Conservation (phyloP, 371 early-diverging fungal species). For the Rhizomucor miehei region DNA sequence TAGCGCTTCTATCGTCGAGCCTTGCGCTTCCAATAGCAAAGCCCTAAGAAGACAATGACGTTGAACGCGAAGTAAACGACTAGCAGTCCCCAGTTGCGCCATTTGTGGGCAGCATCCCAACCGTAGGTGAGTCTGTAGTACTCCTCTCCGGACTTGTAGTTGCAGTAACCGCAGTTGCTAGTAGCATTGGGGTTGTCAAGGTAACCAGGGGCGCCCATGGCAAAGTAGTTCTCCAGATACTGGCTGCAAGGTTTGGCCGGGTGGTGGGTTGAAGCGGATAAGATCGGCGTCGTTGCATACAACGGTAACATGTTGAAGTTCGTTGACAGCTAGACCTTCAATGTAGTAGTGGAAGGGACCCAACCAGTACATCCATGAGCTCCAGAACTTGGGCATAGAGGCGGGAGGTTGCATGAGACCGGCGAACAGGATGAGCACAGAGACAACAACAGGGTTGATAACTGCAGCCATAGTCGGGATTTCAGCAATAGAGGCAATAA, state of each 20-base stretch:
- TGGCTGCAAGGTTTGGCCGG: constrained; percentile 55
- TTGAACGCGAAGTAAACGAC: constrained; percentile 51
- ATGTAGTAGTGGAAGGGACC: constrained; percentile 66
- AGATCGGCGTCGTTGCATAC: constrained; percentile 46
- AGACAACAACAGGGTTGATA: constrained; percentile 59
- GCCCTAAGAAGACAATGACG: constrained; percentile 29
- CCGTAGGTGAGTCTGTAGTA: constrained; percentile 38
- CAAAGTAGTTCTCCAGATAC: constrained; percentile 46
- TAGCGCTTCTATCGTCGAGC: constrained; percentile 16
- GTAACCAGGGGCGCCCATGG: constrained; percentile 48
- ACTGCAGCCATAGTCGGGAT: constrained; percentile 52
- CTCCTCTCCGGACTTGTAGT: constrained; percentile 49
- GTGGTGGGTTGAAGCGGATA: constrained; percentile 46
- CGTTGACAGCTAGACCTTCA: constrained; percentile 64
- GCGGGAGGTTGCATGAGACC: constrained; percentile 59
- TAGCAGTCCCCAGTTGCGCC: constrained; percentile 66
- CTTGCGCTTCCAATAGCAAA: constrained; percentile 24
- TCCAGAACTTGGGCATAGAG: constrained; percentile 70
- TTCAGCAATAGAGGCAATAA: constrained; percentile 46
- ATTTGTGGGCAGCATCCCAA: constrained; percentile 59
- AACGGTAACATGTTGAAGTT: constrained; percentile 47
- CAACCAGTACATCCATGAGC: constrained; percentile 65
- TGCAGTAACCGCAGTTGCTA: constrained; percentile 56
- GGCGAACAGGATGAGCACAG: constrained; percentile 56
- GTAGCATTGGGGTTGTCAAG: constrained; percentile 42